Evolutionary conservation across 331 rosid genomes (phyloP), one percentile per base, ranked within the genome.

Genomic region (Arachis monticola): DNA sequence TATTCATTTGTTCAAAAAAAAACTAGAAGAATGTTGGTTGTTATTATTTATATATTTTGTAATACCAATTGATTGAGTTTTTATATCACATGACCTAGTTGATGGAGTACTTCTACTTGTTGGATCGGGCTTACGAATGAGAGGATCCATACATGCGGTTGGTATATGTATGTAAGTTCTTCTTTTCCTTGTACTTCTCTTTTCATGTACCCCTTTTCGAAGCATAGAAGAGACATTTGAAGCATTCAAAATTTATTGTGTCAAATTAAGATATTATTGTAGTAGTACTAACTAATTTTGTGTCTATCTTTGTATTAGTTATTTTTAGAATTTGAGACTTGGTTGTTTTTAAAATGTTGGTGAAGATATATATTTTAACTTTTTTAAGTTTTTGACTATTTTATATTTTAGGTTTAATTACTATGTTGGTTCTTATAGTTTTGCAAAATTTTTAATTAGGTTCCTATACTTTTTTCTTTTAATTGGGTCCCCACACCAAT

Each of bases 101-200:
- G 79, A 91, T 93, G 97, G 98, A 93, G 79, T 93, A 91, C 83
- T 85, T 90, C 55, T 83, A 89, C 90, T 72, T 93, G 83, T 73
- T 93, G 80, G 92, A 93, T 84, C 81, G 2, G 17, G 98, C 98
- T 4, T 90, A 93, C 83, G 89, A 89, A 84, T 83, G 91, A 31
- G 96, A 88, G 84, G 98, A 93, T 84, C 98, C 97, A 10, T 84
- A 89, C 67, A 65, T 89, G 94, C 90, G 68, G 38, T 71, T 91
- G 77, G 97, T 89, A 56, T 88, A 88, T 77, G 90, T 94, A 44
- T 60, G 97, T 91, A 66, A 85, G 98, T 51, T 80, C 32, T 27
- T 41, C 44, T 8, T 0, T 68, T 30, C 69, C 41, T 56, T 56
- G 77, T 53, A 64, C 30, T 60, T 69, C 7, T 30, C 38, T 64